A percentile compares a stretch with the other conserved stretches of the same genome.
Conservation (phyloP, 2,329 filamentous ascomycete genomes). For the Diaporthe ampelina region DNA sequence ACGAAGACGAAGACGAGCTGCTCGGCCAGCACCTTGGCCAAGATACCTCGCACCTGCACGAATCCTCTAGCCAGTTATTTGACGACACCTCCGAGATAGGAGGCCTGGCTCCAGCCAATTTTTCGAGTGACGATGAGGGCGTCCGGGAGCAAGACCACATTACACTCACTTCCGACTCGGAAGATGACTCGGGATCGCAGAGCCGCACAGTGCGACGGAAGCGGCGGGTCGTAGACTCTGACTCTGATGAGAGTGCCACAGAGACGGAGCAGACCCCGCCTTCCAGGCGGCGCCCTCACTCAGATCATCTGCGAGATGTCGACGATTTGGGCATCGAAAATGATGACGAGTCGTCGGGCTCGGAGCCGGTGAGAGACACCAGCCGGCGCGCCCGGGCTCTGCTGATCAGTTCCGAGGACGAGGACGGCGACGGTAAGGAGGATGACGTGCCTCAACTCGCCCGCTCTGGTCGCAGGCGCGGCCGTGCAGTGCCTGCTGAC, state of each 20-base stretch:
- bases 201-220: conserved; percentile 1
- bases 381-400: conserved; percentile 20
- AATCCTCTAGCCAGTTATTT: neutral
- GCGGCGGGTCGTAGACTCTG: conserved; percentile 20
- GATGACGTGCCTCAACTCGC: neutral
- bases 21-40: conserved; percentile 41
- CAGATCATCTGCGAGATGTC: neutral
- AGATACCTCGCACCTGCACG: neutral
- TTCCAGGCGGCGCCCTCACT: neutral
- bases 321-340: conserved; percentile 34
- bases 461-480: conserved; percentile 4
- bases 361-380: neutral
- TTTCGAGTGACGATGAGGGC: conserved; percentile 10
- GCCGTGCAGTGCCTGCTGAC: neutral
- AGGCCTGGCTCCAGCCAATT: conserved; percentile 10
- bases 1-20: conserved; percentile 47
- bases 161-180: neutral
- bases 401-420: conserved; percentile 10
- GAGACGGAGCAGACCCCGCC: conserved; percentile 7
- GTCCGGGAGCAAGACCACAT: neutral
- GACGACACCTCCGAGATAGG: neutral
- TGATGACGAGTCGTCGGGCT: neutral
- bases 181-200: neutral
- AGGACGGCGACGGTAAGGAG: neutral
- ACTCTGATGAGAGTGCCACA: conserved; percentile 22